Evolutionary conservation across 345 rosid genomes (phyloP).

Genomic region (Citrus cavaleriei): DNA sequence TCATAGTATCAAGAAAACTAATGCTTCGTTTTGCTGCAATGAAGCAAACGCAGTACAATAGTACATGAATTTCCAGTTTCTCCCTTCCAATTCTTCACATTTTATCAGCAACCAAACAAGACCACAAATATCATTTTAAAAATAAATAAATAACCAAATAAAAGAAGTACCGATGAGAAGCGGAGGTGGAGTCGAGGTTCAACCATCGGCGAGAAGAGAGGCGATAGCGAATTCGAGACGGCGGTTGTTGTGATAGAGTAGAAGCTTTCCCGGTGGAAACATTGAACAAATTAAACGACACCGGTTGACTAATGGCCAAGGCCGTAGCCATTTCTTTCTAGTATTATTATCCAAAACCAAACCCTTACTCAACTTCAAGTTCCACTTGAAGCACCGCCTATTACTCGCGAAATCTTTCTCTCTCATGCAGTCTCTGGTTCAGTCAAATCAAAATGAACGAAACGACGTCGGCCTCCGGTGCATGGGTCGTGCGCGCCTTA

Average conservation of each 20-base stretch:
- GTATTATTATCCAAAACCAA: neutral
- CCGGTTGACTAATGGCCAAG: slow-evolving; percentile 40
- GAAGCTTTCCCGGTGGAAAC: slow-evolving; percentile 31
- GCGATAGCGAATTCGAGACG: slow-evolving; percentile 52
- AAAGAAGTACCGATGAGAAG: slow-evolving; percentile 31
- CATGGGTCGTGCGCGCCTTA: neutral
- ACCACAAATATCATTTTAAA: neutral
- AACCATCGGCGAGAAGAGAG: slow-evolving; percentile 63
- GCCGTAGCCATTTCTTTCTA: slow-evolving; percentile 34
- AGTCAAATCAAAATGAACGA: neutral
- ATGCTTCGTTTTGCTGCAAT: neutral
- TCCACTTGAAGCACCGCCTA: slow-evolving; percentile 30
- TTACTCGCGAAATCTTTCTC: slow-evolving; percentile 20
- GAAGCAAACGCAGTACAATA: neutral
- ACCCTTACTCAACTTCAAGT: slow-evolving; percentile 24
- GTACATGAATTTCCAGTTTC: neutral
- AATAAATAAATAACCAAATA: neutral
- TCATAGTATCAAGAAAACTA: neutral
- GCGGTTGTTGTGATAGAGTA: slow-evolving; percentile 30
- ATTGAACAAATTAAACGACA: slow-evolving; percentile 26
- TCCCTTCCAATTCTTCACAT: neutral
- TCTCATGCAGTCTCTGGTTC: slow-evolving; percentile 57
- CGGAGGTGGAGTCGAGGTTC: slow-evolving; percentile 26
- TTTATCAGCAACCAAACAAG: slow-evolving; percentile 4
- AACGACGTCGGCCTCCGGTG: neutral